Base-by-base conservation (phyloP, 2,329 filamentous ascomycete genomes). In the Fusarium sp. region DNA sequence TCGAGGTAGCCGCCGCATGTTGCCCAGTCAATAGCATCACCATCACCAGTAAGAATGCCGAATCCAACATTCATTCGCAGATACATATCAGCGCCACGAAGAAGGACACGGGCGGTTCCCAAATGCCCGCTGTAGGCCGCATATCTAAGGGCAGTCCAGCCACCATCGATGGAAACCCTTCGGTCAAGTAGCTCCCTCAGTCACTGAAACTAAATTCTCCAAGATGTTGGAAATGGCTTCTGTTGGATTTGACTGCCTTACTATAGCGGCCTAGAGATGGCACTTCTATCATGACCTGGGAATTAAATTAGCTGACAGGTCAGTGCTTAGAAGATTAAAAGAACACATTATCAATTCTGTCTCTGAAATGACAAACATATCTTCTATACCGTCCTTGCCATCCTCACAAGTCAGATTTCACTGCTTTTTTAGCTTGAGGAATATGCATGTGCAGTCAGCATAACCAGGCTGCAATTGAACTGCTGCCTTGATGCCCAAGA, bases 141-240 rank as follows among this genome's bases (percentile, higher is more conserved):
- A 1, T 6, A 24, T 0, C 30, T 30, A 20, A 33, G 30, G 16
- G 47, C 47, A 14, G 47, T 50, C 47, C 47, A 50, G 7, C 47
- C 47, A 0, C 3, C 16, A 24, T 50, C 8, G 5, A 50, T 33
- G 3, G 16, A 12, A 11, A 15, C 30, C 0, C 13, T 9, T 24
- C 33, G 12, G 0, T 33, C 47, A 1, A 50, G 30, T 33, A 50
- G 16, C 7, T 50, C 28, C 22, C n/a, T n/a, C n/a, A n/a, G n/a
- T n/a, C n/a, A n/a, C 45, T 30, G 26, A 22, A 11, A 47, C 26
- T 3, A 47, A 15, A 5, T n/a, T 22, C 26, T 47, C 9, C 26
- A n/a, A 9, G 3, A 20, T 47, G 5, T 30, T 47, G 7, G 26
- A 6, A 10, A 16, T 30, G 13, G 10, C 14, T 30, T 16, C 26